Base-by-base conservation (phyloP, 345 rosid genomes). In the Rhodamnia rubescens region DNA sequence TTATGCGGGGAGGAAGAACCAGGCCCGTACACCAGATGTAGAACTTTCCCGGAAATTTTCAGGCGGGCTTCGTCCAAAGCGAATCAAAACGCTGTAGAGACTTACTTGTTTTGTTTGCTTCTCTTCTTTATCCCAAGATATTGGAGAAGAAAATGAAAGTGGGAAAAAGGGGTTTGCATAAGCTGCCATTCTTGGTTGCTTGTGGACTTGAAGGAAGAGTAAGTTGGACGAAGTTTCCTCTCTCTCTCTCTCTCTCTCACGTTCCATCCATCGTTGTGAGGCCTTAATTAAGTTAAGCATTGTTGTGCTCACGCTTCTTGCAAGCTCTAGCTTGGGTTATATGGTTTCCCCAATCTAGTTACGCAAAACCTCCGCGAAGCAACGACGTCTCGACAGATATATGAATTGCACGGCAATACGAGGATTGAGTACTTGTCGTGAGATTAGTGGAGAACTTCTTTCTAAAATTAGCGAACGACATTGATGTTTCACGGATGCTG, bases 31-130 rank as follows among this genome's bases (percentile, higher is more conserved):
- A 8, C 42, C 36, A 22, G 55, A 11, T 24, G 50, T 29, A 75
- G 90, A 85, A 90, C 86, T 32, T 90, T 90, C 91, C 14, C 8
- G 86, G 91, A 85, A 89, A 89, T 88, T 88, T 88, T 90, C 90
- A 87, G 53, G 47, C 80, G 82, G 78, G 78, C 16, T 32, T 83
- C 84, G 78, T 81, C 84, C 57, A 21, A 21, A 58, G 81, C n/a
- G 81, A 82, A 82, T 85, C 78, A n/a, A 83, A 83, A 58, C 47
- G 47, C 47, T 36, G 80, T 69, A 69, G 80, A 69, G 80, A 18
- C 78, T 32, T 69, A 16, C 78, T 69, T 20, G 44, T 36, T 69
- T 69, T 26, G 75, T 83, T 52, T 13, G 4, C 18, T 15, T 32
- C 24, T 53, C 61, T 18, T 53, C 20, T 53, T 18, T 0, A 69